These are phyloP conservation scores for Coemansia sp. DNA, from an alignment of 192 early-diverging fungal genomes.

Conservation along the genomic window DNA sequence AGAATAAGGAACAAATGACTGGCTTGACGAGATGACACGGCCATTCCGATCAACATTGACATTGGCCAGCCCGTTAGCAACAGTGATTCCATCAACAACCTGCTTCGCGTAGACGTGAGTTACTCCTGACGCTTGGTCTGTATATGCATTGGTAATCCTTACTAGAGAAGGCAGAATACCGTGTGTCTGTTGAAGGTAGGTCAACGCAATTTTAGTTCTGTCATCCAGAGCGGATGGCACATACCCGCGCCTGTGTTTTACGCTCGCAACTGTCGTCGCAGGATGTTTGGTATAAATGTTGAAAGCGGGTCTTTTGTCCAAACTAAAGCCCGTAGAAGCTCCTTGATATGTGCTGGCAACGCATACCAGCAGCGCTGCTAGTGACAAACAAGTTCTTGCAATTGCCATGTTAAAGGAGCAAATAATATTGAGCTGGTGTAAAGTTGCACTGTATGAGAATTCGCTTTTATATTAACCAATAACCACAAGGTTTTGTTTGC, in stretches of 20 bases:
- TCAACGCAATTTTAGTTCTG: conserved; percentile 8
- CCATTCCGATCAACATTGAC: conserved; percentile 73
- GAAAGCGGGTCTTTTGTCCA: neutral
- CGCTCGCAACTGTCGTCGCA: neutral
- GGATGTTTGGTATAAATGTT: conserved; percentile 1
- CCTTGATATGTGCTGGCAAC: neutral
- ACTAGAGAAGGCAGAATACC: conserved; percentile 14
- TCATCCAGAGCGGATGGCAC: neutral
- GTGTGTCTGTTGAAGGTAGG: conserved; percentile 15
- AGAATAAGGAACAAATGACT: conserved; percentile 58
- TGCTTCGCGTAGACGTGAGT: conserved; percentile 89
- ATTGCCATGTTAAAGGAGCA: neutral
- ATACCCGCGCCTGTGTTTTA: neutral
- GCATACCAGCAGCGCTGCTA: neutral
- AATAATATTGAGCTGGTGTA: neutral
- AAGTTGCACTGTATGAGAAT: too few relatives aligned
- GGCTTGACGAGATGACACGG: conserved; percentile 70
- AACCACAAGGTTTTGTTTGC: too few relatives aligned
- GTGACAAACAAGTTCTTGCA: neutral
- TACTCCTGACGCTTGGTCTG: conserved; percentile 68
- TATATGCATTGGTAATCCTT: conserved; percentile 68
- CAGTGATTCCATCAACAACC: conserved; percentile 63
- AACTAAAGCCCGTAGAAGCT: neutral
- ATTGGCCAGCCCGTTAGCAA: conserved; percentile 84
- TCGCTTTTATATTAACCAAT: too few relatives aligned